Conservation (phyloP, 2,329 filamentous ascomycete genomes). For the Pseudonectria buxi region DNA sequence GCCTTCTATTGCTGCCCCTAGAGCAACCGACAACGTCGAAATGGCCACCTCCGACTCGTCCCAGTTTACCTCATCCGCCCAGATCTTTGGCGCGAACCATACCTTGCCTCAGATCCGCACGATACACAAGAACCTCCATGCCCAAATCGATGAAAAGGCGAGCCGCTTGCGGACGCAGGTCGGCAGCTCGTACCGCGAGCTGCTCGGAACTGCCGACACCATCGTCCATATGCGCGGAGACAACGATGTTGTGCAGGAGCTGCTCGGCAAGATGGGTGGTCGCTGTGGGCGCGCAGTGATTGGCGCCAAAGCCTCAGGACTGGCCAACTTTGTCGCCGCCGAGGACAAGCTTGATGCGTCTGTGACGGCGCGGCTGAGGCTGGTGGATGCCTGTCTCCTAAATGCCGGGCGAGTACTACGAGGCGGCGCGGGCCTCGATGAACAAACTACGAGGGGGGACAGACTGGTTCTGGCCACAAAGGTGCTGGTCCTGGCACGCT, state of each 20-base stretch:
- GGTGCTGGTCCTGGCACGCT: slow-evolving; percentile 65
- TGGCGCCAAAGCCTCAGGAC: slow-evolving; percentile 55
- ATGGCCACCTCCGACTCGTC: slow-evolving; percentile 43
- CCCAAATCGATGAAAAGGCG: slow-evolving; percentile 55
- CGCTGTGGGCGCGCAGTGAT: slow-evolving; percentile 69
- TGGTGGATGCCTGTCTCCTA: slow-evolving; percentile 47
- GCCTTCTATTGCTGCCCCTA: slow-evolving; percentile 1
- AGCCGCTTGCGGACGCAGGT: slow-evolving; percentile 57
- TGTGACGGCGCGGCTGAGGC: slow-evolving; percentile 38
- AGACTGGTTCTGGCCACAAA: slow-evolving; percentile 57
- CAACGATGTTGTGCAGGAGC: slow-evolving; percentile 66
- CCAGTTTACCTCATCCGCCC: slow-evolving; percentile 40
- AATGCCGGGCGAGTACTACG: slow-evolving; percentile 44
- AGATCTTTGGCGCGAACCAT: slow-evolving; percentile 49
- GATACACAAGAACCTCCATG: slow-evolving; percentile 54
- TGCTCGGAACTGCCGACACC: slow-evolving; percentile 86
- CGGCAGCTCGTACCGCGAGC: slow-evolving; percentile 70
- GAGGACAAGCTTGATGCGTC: slow-evolving; percentile 22
- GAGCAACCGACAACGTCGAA: slow-evolving; percentile 11
- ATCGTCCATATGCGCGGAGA: slow-evolving; percentile 83
- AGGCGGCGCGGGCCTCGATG: slow-evolving; percentile 26
- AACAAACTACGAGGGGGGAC: slow-evolving; percentile 35
- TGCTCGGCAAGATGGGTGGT: slow-evolving; percentile 65
- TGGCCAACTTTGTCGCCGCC: slow-evolving; percentile 39
- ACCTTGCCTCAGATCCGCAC: slow-evolving; percentile 58